Evolutionary conservation across 768 basidiomycete species (phyloP), one percentile per base, ranked within the genome.

Genomic region (Boletus reticuloceps): DNA sequence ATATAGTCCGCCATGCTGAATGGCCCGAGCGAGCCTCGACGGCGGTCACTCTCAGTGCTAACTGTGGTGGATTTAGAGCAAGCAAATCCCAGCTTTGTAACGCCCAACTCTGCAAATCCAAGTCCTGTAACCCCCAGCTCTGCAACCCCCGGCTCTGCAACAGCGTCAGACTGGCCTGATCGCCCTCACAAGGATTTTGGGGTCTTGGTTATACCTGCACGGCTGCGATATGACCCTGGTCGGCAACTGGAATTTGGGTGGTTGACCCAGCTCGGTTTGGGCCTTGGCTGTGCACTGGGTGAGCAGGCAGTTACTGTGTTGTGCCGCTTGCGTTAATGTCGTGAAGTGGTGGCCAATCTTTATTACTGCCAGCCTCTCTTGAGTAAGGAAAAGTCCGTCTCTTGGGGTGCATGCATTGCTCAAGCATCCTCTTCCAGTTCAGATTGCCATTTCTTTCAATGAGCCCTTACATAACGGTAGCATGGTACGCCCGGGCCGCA

Each of bases 361-460:
- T 93, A 91, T 65, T 94, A 92, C 56, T 88, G 85, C 58, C 89
- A 91, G 70, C 91, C 91, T 9, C 71, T 93, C 55, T 73, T 92
- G 11, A 88, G 89, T 83, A 64, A 64, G 34, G 78, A 72, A 60
- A 11, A 1, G 14, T 38, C 14, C 41, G 17, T 38, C 27, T 49
- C 5, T 46, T n/a, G 14, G 46, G 22, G 29, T 36, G 25, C 2
- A 47, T 40, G 32, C 17, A n/a, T 54, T 12, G 29, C 53, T 56
- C 8, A 58, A 25, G 2, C 12, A 3, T 45, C 37, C 3, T 22
- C 1, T 46, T 29, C 20, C 37, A 67, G 68, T 69, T 19, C 58
- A 69, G 49, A 71, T 79, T 53, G 65, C 79, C 53, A 40, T 64
- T 47, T 69, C 75, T 6, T 77, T 81, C 53, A 45, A 64, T 34